Evolutionary conservation across 1,284 basidiomycete genomes (phyloP), one percentile per base, ranked within the genome.

Genomic region (Boletus smithii): DNA sequence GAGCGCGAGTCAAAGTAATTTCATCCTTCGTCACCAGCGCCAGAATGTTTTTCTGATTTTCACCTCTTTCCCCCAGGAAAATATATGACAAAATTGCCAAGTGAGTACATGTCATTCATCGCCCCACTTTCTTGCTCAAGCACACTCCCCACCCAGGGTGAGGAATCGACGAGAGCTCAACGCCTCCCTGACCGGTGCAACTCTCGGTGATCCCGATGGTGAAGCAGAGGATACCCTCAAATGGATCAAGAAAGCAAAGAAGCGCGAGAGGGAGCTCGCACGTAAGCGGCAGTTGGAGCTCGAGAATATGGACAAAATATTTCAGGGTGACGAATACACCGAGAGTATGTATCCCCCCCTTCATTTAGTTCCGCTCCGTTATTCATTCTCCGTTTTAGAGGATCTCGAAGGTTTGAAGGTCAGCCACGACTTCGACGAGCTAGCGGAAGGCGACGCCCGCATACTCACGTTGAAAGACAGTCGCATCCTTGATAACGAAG

Each of bases 381-480:
- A 34, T 40, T 66, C 33, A 49, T 13, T 3, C 39, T 16, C 32
- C 30, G 7, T 31, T 46, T 14, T 52, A 89, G 86, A 79, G 74
- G 95, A 98, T 70, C 80, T 99, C 51, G 81, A 77, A 48, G 97
- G 97, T 35, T 72, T 99, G 52, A 97, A 95, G 76, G 97, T 99
- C 63, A 87, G 81, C 69, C 97, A 99, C 72, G 91, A 92, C 73
- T 83, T 95, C 50, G 90, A 95, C 50, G 88, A 80, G 52, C 79
- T 97, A 69, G 87, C 86, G 50, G 92, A 94, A 66, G 95, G 97
- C 56, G 89, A 97, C 69, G 94, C 92, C 57, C 83, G 86, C 53
- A 91, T 99, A 72, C 84, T 99, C 56, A 99, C 97, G 1, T 75
- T 99, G 61, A 95, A 95, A 78, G 97, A 99, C 66, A 88, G 85